Base-by-base conservation (phyloP, 2,329 filamentous ascomycete species). In the Verticillium klebahnii region DNA sequence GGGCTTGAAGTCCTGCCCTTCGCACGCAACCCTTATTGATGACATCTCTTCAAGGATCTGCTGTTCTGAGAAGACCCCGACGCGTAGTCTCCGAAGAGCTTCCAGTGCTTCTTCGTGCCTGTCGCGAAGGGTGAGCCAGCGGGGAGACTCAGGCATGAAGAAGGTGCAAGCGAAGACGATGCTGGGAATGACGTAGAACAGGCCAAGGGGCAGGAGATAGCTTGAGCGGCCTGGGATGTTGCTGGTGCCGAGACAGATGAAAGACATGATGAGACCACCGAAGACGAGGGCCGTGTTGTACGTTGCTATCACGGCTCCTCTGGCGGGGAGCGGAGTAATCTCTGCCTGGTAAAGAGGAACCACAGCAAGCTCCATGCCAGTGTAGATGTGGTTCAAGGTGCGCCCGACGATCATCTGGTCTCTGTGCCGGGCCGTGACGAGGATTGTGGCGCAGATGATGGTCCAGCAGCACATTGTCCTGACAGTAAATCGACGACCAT, bases 311-410 rank as follows among this genome's bases (percentile, higher is more conserved):
- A 29, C 29, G 29, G 29, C 29, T 29, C 29, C 56, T 34, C 40
- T 61, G 8, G 14, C 25, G 23, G 15, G 5, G 11, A 17, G 5
- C 0, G 73, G 74, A 0, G 69, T 67, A 25, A 75, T 67, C 63
- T 76, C 75, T 0, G 73, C 72, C 60, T 75, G 73, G 11, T 70
- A 74, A 0, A 71, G 68, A 0, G 76, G 77, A 0, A 77, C 72
- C 3, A 74, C 66, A 0, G 76, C 71, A 11, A 78, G 68, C 62
- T 78, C 75, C 70, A 76, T 77, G 17, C 75, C 76, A 36, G 77
- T 68, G 56, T 78, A 78, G 23, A 74, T 58, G 57, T 76, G 76
- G 50, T 74, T 73, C 4, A 78, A 65, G 7, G 74, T 73, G 3
- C 74, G 70, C 1, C 67, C 74, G 2, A 69, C 71, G 56, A 78